A percentile compares a stretch with the other conserved stretches of the same genome.
Evolutionary conservation across 2,329 filamentous ascomycete genomes (phyloP).

Genomic region (Paecilomyces niveus): DNA sequence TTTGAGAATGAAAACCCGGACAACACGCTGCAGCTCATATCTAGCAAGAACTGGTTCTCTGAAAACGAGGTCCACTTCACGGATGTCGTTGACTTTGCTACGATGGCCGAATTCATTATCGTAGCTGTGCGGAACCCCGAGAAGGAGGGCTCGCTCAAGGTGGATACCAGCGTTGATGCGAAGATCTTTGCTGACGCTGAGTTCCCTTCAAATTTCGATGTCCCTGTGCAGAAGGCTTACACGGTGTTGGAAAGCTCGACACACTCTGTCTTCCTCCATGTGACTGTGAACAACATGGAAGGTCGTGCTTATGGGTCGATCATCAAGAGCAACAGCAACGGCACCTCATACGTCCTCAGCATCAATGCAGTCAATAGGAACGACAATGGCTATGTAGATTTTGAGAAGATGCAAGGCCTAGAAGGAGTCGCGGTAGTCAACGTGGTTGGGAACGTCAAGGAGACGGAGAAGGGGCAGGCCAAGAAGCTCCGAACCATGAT

Average conservation of each 20-base stretch:
- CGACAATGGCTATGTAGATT: slow-evolving; percentile 73
- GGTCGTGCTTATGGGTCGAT: slow-evolving; percentile 74
- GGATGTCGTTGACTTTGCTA: slow-evolving; percentile 78
- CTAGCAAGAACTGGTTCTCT: slow-evolving; percentile 71
- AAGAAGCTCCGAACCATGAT: slow-evolving; percentile 89
- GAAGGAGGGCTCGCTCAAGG: slow-evolving; percentile 61
- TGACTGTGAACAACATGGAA: slow-evolving; percentile 62
- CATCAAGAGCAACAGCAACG: slow-evolving; percentile 97
- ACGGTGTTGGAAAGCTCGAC: slow-evolving; percentile 93
- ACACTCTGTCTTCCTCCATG: slow-evolving; percentile 89
- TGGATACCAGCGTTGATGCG: slow-evolving; percentile 81
- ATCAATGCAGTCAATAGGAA: slow-evolving; percentile 76
- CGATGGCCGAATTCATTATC: slow-evolving; percentile 94
- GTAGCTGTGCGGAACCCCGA: slow-evolving; percentile 62
- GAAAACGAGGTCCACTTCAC: slow-evolving; percentile 58
- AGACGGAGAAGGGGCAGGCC: slow-evolving; percentile 52
- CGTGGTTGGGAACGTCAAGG: slow-evolving; percentile 66
- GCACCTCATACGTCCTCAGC: slow-evolving; percentile 87
- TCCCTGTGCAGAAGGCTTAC: slow-evolving; percentile 72
- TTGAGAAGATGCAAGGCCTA: slow-evolving; percentile 87
- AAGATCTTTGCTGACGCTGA: slow-evolving; percentile 71
- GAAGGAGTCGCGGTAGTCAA: slow-evolving; percentile 90
- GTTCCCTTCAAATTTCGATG: slow-evolving; percentile 79
- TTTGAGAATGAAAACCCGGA: slow-evolving; percentile 55
- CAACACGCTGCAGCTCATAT: slow-evolving; percentile 62